Base-by-base conservation (phyloP, 2,329 filamentous ascomycete species). In the Clonostachys rosea region DNA sequence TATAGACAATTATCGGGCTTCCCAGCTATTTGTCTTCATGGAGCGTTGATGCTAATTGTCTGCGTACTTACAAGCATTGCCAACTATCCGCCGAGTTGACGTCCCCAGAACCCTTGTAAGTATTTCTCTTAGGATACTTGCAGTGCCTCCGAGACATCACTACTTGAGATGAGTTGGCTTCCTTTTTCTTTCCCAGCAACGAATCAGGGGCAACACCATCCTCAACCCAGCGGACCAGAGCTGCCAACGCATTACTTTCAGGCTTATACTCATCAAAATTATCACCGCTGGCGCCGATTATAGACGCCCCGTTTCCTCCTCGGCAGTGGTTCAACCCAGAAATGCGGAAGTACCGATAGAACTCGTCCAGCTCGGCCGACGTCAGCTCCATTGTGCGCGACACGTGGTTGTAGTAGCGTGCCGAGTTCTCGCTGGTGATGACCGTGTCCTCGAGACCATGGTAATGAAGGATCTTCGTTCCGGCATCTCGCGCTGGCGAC, bases 281-380 rank as follows among this genome's bases (percentile, higher is more conserved):
- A 1, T 73, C 59, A 2, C 14, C 36, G 7, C 36, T 39, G 44
- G 76, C 75, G 46, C 68, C 56, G 9, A 66, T 59, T 0, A 68
- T 63, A 6, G 70, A 59, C 2, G 72, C 70, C 2, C 72, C 73
- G 13, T 57, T 56, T 5, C 76, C 76, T 6, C 70, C 69, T 10
- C 45, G 51, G 54, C 77, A 81, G 57, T 81, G 78, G 3, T 59
- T 64, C 63, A 78, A 75, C 7, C 77, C 76, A 5, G 68, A 70
- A 50, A 81, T 68, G 34, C 67, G 67, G 63, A 81, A 81, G 58
- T 68, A 73, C 43, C 76, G 68, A 52, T 76, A 71, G 49, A 73
- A 75, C 1, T 59, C 54, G 47, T 75, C 70, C 6, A 75, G 55
- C 46, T 66, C 13, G 14, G n/a, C 24, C 14, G 42, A 18, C 18